Conservation (phyloP, 495 filamentous ascomycete species). For the Hypomontagnella submonticulosa region DNA sequence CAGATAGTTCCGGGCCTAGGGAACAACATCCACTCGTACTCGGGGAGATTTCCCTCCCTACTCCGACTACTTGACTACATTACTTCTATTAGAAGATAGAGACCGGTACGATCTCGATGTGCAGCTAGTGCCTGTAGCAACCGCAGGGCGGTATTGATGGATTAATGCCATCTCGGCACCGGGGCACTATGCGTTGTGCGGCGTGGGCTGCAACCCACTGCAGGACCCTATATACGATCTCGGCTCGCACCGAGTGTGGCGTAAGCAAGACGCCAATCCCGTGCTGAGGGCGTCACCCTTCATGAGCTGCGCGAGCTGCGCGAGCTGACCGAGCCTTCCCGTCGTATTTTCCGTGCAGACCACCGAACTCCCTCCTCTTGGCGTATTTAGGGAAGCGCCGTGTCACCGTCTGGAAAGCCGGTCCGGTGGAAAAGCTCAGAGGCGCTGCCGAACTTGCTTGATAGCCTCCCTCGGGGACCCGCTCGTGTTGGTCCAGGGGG, state of each 20-base stretch:
- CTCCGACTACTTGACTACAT: constrained; percentile 2
- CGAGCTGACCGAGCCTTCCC: constrained; percentile 20
- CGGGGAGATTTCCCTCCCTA: constrained; percentile 1
- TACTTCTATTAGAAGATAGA: neutral
- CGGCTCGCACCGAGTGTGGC: constrained; percentile 39
- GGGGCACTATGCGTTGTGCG: constrained; percentile 25
- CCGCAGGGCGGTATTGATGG: constrained; percentile 2
- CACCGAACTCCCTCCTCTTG: constrained; percentile 22
- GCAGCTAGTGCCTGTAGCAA: constrained; percentile 10
- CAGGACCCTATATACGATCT: constrained; percentile 22
- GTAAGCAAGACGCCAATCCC: constrained; percentile 10
- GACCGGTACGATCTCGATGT: constrained; percentile 9
- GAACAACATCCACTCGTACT: neutral
- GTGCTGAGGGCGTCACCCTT: constrained; percentile 2
- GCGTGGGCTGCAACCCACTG: constrained; percentile 18
- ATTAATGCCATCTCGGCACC: constrained; percentile 18
- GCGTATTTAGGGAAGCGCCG: constrained; percentile 7
- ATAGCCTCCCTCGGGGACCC: neutral
- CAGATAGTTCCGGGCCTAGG: constrained; percentile 4
- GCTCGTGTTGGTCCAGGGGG: too few relatives aligned
- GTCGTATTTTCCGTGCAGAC: constrained; percentile 7
- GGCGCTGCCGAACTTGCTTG: neutral
- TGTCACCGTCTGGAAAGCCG: constrained; percentile 35
- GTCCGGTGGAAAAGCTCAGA: constrained; percentile 28
- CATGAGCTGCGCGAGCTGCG: neutral